Conservation (phyloP, 2,329 filamentous ascomycete species). For the Sporothrix protearum region DNA sequence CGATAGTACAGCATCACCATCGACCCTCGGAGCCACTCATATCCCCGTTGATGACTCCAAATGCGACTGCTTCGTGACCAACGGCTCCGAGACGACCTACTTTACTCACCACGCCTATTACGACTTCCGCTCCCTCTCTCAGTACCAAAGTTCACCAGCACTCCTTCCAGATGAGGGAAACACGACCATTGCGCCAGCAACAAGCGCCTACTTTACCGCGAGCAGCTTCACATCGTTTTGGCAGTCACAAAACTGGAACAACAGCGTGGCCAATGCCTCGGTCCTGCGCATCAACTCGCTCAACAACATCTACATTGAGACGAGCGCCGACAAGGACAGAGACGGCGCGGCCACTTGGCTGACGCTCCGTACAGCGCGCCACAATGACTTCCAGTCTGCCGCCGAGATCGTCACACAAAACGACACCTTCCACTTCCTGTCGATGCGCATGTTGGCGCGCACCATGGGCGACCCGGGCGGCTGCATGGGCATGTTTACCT, state of each 20-base stretch:
- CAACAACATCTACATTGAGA: conserved; percentile 45
- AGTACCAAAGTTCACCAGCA: conserved; percentile 31
- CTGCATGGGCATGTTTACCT: conserved; percentile 53
- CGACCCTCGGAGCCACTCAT: background rate
- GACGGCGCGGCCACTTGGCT: conserved; percentile 43
- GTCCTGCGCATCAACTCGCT: conserved; percentile 35
- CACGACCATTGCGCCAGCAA: conserved; percentile 29
- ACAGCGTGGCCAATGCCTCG: conserved; percentile 20
- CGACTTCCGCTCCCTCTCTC: conserved; percentile 34
- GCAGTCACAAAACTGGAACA: conserved; percentile 33
- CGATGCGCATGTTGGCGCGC: conserved; percentile 51
- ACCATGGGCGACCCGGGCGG: conserved; percentile 48
- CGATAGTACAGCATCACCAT: background rate
- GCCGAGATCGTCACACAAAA: conserved; percentile 46
- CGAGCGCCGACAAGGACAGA: conserved; percentile 36
- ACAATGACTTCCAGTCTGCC: conserved; percentile 44
- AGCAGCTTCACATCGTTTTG: conserved; percentile 34
- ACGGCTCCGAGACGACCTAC: conserved; percentile 33
- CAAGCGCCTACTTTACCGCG: conserved; percentile 35
- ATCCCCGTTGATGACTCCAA: conserved; percentile 21
- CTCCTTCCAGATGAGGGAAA: conserved; percentile 29
- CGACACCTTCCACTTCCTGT: conserved; percentile 40
- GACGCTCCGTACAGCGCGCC: conserved; percentile 47
- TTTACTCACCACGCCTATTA: conserved; percentile 37
- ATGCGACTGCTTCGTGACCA: conserved; percentile 37